Base-by-base conservation (phyloP, 208 protist genomes). In the Crithidia brevicula region DNA sequence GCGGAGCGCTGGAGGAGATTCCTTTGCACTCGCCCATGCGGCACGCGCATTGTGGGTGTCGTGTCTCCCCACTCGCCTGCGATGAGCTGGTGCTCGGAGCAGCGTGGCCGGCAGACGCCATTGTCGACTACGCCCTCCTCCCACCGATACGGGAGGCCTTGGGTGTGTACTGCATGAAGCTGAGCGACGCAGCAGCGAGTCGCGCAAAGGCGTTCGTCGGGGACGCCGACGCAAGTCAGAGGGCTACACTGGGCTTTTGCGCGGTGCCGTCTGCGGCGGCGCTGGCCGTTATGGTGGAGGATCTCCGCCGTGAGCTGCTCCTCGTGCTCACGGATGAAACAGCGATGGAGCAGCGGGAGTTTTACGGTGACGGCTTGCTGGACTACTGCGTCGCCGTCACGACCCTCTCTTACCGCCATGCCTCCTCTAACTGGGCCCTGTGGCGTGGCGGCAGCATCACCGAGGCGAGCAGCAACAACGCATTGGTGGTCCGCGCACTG, bases 291-390 rank as follows among this genome's bases (percentile, higher is more conserved):
- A 47, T 72, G 30, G 34, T 43, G 10, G 9, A 34, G 2, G 70
- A 68, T 38, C 56, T 85, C 57, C 63, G 66, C 11, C 16, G 60
- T 11, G 67, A 82, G 53, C 56, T 85, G 23, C 28, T 77, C 10
- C n/a, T 64, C 13, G 67, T 78, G 3, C 58, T 85, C 1, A 75
- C 54, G 20, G 73, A 75, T 45, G 22, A 57, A 20, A 20, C 20
- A 8, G 68, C 42, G 22, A 80, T 77, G 60, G 79, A 85, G 54
- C 33, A 33, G 47, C 64, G 75, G 4, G 76, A 77, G 73, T 89
- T 83, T 50, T 72, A 85, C 46, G 83, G 83, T 8, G 79, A 89
- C 64, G 76, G 73, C 16, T 45, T 89, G 11, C 40, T 89, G 16
- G 83, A 89, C 57, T 89, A 72, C 75, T 67, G 61, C 38, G 34